Base-by-base conservation (phyloP, 2,329 filamentous ascomycete species). In the Calonectria pteridis region DNA sequence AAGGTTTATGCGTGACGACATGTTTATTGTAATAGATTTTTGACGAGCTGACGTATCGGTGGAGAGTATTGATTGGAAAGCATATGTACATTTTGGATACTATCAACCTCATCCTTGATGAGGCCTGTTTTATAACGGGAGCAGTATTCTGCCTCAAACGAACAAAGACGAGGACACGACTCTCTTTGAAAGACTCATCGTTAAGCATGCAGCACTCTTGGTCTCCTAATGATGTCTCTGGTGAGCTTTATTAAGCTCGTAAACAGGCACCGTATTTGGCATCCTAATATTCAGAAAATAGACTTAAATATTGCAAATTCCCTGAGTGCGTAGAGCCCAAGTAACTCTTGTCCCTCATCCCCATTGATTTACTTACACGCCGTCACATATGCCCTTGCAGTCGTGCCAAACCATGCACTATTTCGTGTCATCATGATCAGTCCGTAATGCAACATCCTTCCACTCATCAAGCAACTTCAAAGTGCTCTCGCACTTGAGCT, bases 381-480 rank as follows among this genome's bases (percentile, higher is more conserved):
- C 20, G 13, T 6, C 20, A 23, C 18, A n/a, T 46, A 7, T 46
- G 10, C 14, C 3, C 5, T 9, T 23, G 6, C 9, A 46, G 20
- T n/a, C n/a, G 20, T 23, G 20, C 9, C 40, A 23, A 46, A 10
- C 20, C 20, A 14, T 11, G 13, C 10, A 20, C 35, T 62, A 63
- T 23, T 71, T 69, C 26, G 26, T 28, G 20, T 71, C 70, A n/a
- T 69, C 67, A 59, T 77, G 49, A 46, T 82, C 79, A 0, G 81
- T 82, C 67, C 73, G 80, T 7, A 74, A 31, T 4, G 79, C 31
- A 46, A 80, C 66, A 29, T 78, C 76, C 75, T 87, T 85, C 89
- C 89, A 91, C 74, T 89, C 87, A 26, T 87, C 82, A 65, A 91
- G 73, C n/a, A 88, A 76, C 71, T 81, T 78, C 71, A 88, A 71